A percentile compares a stretch with the other conserved stretches of the same genome.
Evolutionary conservation across 345 rosid genomes (phyloP).

Genomic region (Cardamine chenopodiifolia): DNA sequence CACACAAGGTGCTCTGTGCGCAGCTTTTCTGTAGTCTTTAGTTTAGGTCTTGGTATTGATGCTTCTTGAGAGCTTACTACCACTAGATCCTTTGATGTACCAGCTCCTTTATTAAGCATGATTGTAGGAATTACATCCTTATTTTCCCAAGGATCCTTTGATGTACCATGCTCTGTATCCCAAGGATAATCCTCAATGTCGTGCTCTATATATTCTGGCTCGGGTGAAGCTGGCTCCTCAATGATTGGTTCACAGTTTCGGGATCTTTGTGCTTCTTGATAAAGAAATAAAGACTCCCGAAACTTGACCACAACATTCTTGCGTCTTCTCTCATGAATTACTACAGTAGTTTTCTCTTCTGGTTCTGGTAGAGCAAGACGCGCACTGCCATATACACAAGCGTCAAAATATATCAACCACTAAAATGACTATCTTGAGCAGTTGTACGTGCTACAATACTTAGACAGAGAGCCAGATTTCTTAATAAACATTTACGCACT

Average conservation of each 20-base stretch:
- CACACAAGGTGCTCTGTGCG: constrained; percentile 92
- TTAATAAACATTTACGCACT: no score
- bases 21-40: constrained; percentile 64
- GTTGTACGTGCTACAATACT: not conserved
- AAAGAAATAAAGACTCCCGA: constrained; percentile 47
- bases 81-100: constrained; percentile 70
- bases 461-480: not conserved
- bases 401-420: not conserved
- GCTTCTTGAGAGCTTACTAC: constrained; percentile 62
- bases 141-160: constrained; percentile 50
- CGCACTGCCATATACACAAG: constrained; percentile 52
- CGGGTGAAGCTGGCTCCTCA: constrained; percentile 81
- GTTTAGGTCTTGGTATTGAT: constrained; percentile 64
- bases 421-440: not conserved
- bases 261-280: constrained; percentile 20
- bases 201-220: constrained; percentile 49
- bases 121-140: constrained; percentile 59
- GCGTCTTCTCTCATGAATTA: constrained; percentile 37
- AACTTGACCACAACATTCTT: constrained; percentile 42
- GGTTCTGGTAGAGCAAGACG: constrained; percentile 82
- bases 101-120: constrained; percentile 60
- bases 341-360: constrained; percentile 53
- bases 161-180: constrained; percentile 42
- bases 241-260: constrained; percentile 62
- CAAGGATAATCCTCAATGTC: constrained; percentile 68